Base-by-base conservation (phyloP, 768 basidiomycete genomes). In the Cyclocybe cylindracea region DNA sequence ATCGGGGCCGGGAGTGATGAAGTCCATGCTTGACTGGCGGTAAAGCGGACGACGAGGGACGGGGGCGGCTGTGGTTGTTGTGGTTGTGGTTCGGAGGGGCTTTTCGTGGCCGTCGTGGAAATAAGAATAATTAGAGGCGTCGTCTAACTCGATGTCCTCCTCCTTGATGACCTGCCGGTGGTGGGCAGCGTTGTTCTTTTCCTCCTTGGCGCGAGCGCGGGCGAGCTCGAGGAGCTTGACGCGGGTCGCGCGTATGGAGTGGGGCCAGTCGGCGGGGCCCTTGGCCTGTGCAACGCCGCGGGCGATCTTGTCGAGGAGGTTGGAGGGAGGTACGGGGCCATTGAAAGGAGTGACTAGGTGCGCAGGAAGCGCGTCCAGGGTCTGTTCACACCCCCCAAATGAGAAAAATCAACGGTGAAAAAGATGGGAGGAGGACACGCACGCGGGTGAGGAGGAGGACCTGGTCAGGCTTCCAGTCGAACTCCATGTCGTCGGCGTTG, bases 341-440 rank as follows among this genome's bases (percentile, higher is more conserved):
- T 87, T 85, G 77, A 91, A 93, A 48, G 91, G 91, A 11, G 91
- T 93, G 66, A 90, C 76, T n/a, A 94, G 80, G 60, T 92, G 89
- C 5, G 85, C 74, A 8, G 91, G 91, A 53, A 92, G 82, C 39
- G 86, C 86, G 64, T 94, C 91, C 8, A 94, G 78, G 11, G 91
- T 91, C 91, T 90, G 53, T 5, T 34, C 41, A 54, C 24, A 35
- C 19, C 41, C 19, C 50, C 50, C 48, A 49, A 48, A 61, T 33
- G 11, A 13, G 42, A 41, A 55, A 50, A 53, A 49, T 45, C 45
- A 52, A 52, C 39, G 46, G 32, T 34, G 10, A 44, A 36, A 61
- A 55, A 59, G 19, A 31, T 40, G 36, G 46, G 33, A 48, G 38
- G 48, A 24, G 24, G 24, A 5, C 24, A 50, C 81, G 38, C 58